Evolutionary conservation across 495 filamentous ascomycete genomes (phyloP), one percentile per base, ranked within the genome.

Genomic region (Aspergillus ellipticus): DNA sequence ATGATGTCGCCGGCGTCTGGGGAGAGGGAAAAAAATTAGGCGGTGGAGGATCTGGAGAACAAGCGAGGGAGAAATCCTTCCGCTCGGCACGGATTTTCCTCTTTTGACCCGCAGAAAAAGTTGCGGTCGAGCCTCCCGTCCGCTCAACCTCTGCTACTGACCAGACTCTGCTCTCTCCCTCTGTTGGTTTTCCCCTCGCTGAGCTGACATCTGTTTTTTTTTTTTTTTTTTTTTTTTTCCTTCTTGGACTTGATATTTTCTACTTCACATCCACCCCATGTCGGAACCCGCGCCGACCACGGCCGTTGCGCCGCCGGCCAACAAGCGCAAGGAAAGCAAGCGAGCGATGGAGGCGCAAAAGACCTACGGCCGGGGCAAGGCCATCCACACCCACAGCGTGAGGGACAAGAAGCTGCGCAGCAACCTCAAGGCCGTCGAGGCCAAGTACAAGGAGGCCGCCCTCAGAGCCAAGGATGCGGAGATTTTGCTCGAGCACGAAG

Each of bases 381-480:
- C 80, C 35, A 85, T 93, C 54, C 58, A 69, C 2, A 70, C 74
- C n/a, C 75, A 79, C 51, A 73, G 57, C 11, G 67, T 86, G 33
- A 87, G 82, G 59, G 92, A 97, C 78, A 96, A 90, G 78, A 98
- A 97, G 65, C 76, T 97, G 31, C 85, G 90, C 31, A 81, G 83
- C 3, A 96, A 89, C 62, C 76, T 98, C 4, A 84, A 82, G 58
- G 76, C 76, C 13, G 79, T 96, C 46, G 94, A 98, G 64, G 74
- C 72, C 46, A 92, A 89, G 67, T 92, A 92, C 71, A 83, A 92
- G 68, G 81, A 85, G 63, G 92, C 92, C 2, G 73, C 87, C 0
- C 69, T 94, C 8, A 85, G 85, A 66, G 89, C 93, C 5, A 90
- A 92, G 67, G 92, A 97, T 84, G 90, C 92, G 6, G 95, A 97